Percentiles rank a stretch among this genome's conserved stretches.
Evolutionary conservation across 192 early-diverging fungal species (phyloP).

Genomic region (Entomortierella parvispora): DNA sequence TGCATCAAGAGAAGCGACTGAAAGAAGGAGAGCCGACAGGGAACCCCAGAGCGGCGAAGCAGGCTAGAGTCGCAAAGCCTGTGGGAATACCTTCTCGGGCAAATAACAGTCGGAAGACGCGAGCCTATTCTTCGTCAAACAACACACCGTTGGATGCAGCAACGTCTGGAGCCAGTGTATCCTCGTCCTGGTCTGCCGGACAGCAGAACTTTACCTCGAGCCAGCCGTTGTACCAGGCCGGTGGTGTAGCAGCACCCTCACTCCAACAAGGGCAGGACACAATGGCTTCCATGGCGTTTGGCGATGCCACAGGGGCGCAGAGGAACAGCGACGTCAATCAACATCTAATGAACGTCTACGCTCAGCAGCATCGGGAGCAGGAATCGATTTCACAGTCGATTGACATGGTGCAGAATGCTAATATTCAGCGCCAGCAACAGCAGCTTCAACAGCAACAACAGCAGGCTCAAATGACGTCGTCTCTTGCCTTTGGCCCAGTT

Average conservation of each 20-base stretch:
- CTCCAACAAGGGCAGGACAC: neutral
- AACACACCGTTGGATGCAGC: neutral
- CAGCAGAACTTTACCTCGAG: no score
- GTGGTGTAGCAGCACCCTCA: no score
- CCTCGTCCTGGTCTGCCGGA: no score
- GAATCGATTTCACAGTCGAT: conserved; percentile 20
- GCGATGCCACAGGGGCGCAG: no score
- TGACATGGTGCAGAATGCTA: conserved; percentile 25
- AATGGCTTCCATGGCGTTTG: neutral
- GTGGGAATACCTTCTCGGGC: neutral
- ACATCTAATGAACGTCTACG: conserved; percentile 24
- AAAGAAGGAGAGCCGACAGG: conserved; percentile 6
- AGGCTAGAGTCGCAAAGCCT: conserved; percentile 9
- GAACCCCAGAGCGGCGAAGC: conserved; percentile 20
- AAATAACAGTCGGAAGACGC: neutral
- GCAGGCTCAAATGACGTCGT: conserved; percentile 24
- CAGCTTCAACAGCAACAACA: conserved; percentile 32
- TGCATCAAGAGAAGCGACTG: conserved; percentile 15
- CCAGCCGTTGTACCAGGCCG: no score
- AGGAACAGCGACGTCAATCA: conserved; percentile 8
- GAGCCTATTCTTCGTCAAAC: neutral
- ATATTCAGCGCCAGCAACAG: conserved; percentile 31
- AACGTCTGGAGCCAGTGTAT: no score
- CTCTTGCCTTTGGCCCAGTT: conserved; percentile 25
- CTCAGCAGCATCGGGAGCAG: conserved; percentile 41